These are phyloP conservation scores for Arbutus unedo DNA, from an alignment of 148 eudicot species.

Conservation along the genomic window DNA sequence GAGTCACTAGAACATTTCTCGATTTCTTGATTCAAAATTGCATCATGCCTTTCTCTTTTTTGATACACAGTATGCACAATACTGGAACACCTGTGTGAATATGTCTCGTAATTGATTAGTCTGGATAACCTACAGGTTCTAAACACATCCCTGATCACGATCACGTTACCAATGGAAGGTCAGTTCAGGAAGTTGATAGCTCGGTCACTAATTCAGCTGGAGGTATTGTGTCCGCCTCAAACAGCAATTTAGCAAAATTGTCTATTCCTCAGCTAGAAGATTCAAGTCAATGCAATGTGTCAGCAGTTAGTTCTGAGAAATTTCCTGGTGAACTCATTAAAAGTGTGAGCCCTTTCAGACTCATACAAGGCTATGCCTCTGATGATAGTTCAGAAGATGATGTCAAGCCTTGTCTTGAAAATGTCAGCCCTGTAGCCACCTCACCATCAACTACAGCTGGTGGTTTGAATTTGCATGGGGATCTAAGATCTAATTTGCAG, in stretches of 20 bases:
- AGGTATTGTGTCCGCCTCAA: conserved; percentile 12
- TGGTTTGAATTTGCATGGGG: conserved; percentile 23
- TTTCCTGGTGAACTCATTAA: conserved; percentile 25
- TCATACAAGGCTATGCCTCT: conserved; percentile 67
- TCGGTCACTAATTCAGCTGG: conserved; percentile 12
- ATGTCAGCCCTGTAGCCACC: conserved; percentile 28
- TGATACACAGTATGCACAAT: neutral
- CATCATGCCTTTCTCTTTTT: conserved; percentile 4
- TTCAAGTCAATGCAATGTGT: conserved; percentile 21
- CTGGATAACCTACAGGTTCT: conserved; percentile 3
- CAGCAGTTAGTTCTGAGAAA: conserved; percentile 28
- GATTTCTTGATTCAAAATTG: neutral
- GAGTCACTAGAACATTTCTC: neutral
- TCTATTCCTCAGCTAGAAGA: conserved; percentile 9
- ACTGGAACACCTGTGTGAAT: neutral
- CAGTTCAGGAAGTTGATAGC: conserved; percentile 15
- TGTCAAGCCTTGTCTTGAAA: conserved; percentile 34
- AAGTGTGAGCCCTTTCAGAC: conserved; percentile 54
- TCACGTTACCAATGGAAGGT: conserved; percentile 8
- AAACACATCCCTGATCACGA: conserved; percentile 15
- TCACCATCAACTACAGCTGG: conserved; percentile 24
- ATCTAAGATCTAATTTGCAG: conserved; percentile 16
- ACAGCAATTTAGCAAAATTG: neutral
- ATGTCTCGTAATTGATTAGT: conserved; percentile 3
- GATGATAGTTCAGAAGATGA: conserved; percentile 56